phyloP scores from a whole-genome alignment of 2,329 filamentous ascomycete genomes.

The Xylaria sp. region DNA sequence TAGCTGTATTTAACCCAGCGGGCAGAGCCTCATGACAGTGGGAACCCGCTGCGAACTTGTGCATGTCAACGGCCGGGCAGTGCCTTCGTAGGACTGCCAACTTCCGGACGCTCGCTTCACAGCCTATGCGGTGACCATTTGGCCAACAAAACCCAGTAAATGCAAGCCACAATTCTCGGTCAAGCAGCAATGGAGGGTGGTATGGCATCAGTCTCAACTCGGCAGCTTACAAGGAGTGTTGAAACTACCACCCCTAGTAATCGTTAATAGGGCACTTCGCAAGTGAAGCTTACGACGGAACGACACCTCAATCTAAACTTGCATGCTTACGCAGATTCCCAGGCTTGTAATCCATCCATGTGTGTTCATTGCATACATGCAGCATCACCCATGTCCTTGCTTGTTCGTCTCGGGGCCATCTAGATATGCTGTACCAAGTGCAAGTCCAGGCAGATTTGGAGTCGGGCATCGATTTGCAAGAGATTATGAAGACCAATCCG shows the following conservation, averaged over 20 bases:
- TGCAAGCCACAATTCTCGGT: not conserved
- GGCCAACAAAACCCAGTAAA: not conserved
- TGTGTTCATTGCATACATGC: not conserved
- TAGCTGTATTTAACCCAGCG: not conserved
- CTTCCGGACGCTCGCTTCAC: not conserved
- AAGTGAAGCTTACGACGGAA: not conserved
- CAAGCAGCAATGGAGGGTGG: not conserved
- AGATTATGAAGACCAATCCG: not conserved
- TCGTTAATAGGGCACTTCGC: not conserved
- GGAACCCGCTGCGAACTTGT: too few relatives aligned
- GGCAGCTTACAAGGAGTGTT: not conserved
- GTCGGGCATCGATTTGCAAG: not conserved
- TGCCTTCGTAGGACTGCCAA: not conserved
- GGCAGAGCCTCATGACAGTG: not conserved
- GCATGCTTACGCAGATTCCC: constrained; percentile 12
- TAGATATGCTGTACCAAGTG: not conserved
- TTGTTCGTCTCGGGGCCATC: not conserved
- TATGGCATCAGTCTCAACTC: not conserved
- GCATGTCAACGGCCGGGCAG: not conserved
- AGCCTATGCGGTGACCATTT: not conserved
- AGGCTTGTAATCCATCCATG: not conserved
- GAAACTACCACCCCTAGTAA: not conserved
- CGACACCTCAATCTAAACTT: not conserved
- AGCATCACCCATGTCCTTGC: not conserved
- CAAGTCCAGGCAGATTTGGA: constrained; percentile 1